Conservation (phyloP, 192 early-diverging fungal species). For the Coemansia sp. region DNA sequence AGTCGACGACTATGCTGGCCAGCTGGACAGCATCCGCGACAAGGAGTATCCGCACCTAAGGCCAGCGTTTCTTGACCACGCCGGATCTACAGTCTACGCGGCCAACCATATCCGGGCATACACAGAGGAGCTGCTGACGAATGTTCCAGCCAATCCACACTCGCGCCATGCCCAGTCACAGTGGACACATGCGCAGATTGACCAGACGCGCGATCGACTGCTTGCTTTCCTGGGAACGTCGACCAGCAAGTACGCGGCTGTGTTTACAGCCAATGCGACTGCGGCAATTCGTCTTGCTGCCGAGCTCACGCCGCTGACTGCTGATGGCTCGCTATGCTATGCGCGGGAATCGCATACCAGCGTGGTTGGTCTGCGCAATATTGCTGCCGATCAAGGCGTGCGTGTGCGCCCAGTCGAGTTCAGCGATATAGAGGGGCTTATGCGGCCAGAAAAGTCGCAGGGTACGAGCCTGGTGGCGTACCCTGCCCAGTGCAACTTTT, state of each 20-base stretch:
- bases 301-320: constrained; percentile 59
- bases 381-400: constrained; percentile 39
- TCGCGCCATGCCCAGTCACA: constrained; percentile 54
- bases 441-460: constrained; percentile 4
- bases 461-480: constrained; percentile 59
- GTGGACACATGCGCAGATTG: constrained; percentile 48
- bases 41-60: constrained; percentile 56
- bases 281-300: constrained; percentile 69
- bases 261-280: constrained; percentile 77
- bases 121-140: constrained; percentile 39
- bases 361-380: constrained; percentile 62
- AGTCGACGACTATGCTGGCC: constrained; percentile 42
- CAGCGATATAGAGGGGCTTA: constrained; percentile 11
- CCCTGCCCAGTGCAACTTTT: constrained; percentile 84
- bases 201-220: constrained; percentile 51
- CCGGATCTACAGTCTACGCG: constrained; percentile 55
- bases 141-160: constrained; percentile 63
- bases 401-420: constrained; percentile 18
- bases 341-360: constrained; percentile 69
- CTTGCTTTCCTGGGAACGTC: constrained; percentile 55
- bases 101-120: constrained; percentile 41
- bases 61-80: constrained; percentile 58
- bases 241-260: constrained; percentile 55
- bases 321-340: constrained; percentile 48
- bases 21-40: constrained; percentile 45